Conservation (phyloP, 176 grass and related monocot genomes). For the Juncus inflexus region DNA sequence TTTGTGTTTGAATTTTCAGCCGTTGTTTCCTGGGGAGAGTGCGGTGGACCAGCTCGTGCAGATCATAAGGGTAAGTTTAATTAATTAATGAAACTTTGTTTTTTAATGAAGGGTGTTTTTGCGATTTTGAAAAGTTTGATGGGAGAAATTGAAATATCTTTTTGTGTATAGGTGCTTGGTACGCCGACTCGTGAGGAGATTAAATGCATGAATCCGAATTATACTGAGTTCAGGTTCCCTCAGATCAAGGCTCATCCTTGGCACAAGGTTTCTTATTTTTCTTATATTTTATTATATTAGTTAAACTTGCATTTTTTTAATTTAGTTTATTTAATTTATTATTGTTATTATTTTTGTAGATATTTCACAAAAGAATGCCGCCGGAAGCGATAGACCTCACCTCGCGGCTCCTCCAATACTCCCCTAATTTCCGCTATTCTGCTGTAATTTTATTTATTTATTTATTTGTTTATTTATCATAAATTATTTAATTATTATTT, state of each 20-base stretch:
- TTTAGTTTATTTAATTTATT: background rate
- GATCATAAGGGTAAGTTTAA: conserved; percentile 48
- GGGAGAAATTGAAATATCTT: background rate
- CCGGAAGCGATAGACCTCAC: conserved; percentile 55
- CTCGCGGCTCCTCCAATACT: conserved; percentile 57
- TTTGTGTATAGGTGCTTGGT: conserved; percentile 56
- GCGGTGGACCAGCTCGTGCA: conserved; percentile 59
- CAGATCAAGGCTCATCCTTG: conserved; percentile 72
- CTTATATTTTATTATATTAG: conserved; percentile 12
- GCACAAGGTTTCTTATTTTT: conserved; percentile 46
- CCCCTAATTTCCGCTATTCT: conserved; percentile 52
- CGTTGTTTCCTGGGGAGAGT: conserved; percentile 59
- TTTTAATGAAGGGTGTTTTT: background rate
- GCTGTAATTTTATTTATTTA: conserved; percentile 26
- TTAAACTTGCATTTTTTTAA: conserved; percentile 14
- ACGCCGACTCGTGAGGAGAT: conserved; percentile 75
- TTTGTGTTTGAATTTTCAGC: conserved; percentile 30
- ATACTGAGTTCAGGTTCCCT: conserved; percentile 69
- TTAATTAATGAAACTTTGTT: background rate
- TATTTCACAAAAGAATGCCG: conserved; percentile 63
- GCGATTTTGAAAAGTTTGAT: conserved; percentile 5
- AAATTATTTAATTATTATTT: conserved; percentile 1
- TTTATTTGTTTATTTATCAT: conserved; percentile 8
- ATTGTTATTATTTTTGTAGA: conserved; percentile 24
- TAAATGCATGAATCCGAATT: conserved; percentile 72